Evolutionary conservation across 163 green algal species (phyloP), one percentile per base, ranked within the genome.

Genomic region (Chloroidium sp.): DNA sequence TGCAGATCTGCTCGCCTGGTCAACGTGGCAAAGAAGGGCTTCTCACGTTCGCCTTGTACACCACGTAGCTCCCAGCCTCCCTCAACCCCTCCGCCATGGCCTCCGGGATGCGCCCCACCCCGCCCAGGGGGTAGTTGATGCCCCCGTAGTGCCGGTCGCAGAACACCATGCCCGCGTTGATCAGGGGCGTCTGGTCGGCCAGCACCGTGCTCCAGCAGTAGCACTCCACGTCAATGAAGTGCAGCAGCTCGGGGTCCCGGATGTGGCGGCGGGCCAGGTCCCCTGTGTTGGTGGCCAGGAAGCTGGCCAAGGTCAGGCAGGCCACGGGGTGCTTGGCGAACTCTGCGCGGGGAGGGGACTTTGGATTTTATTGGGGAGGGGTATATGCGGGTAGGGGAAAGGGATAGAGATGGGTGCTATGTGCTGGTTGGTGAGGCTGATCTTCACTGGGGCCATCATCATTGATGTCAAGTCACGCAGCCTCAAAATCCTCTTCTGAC

Each of bases 161-260:
- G 80, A 97, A 96, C 6, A 96, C 77, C 92, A 96, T 95, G 82
- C 94, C 94, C 3, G 91, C 88, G 82, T 97, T 97, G 86, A 98
- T 98, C 88, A 98, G 93, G 76, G 95, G 95, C n/a, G 95, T 98
- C 59, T 93, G 69, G 85, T 92, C 84, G 6, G 95, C 94, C 0
- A 85, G 68, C 8, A 98, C 94, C 1, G 92, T 98, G 82, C 87
- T 94, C 92, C 94, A 98, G 80, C 94, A 95, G 88, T 93, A 98
- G 92, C 95, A 98, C 89, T 98, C 95, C 8, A 97, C 91, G 87
- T 98, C 95, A 72, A 98, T 97, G 87, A 98, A 98, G 60, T 81
- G 84, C 61, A 98, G 93, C 79, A 98, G 90, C 88, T 96, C 91
- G 6, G 90, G 85, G 81, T 98, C 95, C 62, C 88, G 92, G 84